Percentiles rank a stretch among this genome's conserved stretches.
Conservation (phyloP, 2,329 filamentous ascomycete genomes). For the Ustulina deusta region DNA sequence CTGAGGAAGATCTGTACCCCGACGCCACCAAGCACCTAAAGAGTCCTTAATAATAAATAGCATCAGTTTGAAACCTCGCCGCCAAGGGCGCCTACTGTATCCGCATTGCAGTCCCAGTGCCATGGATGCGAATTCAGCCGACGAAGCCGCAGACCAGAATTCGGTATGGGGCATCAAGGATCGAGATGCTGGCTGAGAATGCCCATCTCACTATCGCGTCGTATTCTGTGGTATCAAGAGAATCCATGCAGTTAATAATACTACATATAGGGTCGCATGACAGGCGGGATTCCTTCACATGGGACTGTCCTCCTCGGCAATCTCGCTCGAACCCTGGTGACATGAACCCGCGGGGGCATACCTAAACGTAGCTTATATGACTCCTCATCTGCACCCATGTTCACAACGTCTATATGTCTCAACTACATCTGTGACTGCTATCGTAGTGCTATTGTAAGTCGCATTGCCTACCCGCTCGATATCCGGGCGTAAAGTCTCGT, state of each 20-base stretch:
- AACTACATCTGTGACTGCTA: neutral
- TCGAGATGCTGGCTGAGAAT: neutral
- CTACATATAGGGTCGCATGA: neutral
- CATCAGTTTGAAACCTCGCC: neutral
- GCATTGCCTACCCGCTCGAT: neutral
- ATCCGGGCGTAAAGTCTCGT: no score
- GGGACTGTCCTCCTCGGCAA: neutral
- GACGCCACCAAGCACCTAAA: neutral
- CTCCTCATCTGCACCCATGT: neutral
- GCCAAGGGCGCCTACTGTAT: neutral
- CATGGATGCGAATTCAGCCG: slow-evolving; percentile 3
- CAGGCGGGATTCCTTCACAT: neutral
- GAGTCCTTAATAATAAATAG: neutral
- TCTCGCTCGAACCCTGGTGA: neutral
- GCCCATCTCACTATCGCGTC: neutral
- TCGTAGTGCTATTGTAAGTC: neutral
- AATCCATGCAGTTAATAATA: neutral
- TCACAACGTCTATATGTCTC: neutral
- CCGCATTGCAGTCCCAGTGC: neutral
- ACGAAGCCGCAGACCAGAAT: neutral
- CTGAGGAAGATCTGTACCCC: neutral
- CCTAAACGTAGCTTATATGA: neutral
- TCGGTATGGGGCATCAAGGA: neutral
- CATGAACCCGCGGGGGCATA: no score
- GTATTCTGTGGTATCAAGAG: neutral